Evolutionary conservation across 371 early-diverging fungal genomes (phyloP).

Genomic region (Mortierella sp.): DNA sequence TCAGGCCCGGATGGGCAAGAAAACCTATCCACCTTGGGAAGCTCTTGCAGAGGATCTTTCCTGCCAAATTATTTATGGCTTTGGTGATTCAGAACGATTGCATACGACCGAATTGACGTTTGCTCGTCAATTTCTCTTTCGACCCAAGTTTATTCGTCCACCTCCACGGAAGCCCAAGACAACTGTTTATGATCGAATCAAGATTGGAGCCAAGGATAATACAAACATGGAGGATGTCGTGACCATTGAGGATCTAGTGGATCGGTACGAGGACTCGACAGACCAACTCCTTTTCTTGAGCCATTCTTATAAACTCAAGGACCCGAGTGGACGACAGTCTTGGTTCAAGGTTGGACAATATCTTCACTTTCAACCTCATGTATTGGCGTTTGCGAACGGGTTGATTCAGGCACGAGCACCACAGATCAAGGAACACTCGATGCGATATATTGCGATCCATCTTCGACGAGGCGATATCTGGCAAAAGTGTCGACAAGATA

Average conservation of each 20-base stretch:
- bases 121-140: constrained; percentile 33
- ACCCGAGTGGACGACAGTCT: constrained; percentile 13
- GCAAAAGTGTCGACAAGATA: constrained; percentile 32
- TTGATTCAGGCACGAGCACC: constrained; percentile 25
- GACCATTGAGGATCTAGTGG: constrained; percentile 25
- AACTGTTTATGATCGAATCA: constrained; percentile 12
- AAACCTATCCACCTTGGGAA: constrained; percentile 13
- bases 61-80: constrained; percentile 46
- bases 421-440: constrained; percentile 3
- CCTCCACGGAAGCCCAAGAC: constrained; percentile 22
- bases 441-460: constrained; percentile 42
- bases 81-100: constrained; percentile 24
- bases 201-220: constrained; percentile 25
- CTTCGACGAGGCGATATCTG: constrained; percentile 41
- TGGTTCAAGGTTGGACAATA: constrained; percentile 20
- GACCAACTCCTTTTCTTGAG: constrained; percentile 34
- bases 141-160: constrained; percentile 31
- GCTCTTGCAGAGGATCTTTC: constrained; percentile 33
- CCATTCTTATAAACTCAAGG: constrained; percentile 45
- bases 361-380: constrained; percentile 21
- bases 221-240: constrained; percentile 29
- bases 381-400: constrained; percentile 18
- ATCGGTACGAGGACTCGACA: constrained; percentile 16
- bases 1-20: constrained; percentile 10
- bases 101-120: constrained; percentile 32